Percentiles rank a stretch among this genome's conserved stretches.
Evolutionary conservation across 495 filamentous ascomycete genomes (phyloP).

Genomic region (Polyplosphaeria fusca): DNA sequence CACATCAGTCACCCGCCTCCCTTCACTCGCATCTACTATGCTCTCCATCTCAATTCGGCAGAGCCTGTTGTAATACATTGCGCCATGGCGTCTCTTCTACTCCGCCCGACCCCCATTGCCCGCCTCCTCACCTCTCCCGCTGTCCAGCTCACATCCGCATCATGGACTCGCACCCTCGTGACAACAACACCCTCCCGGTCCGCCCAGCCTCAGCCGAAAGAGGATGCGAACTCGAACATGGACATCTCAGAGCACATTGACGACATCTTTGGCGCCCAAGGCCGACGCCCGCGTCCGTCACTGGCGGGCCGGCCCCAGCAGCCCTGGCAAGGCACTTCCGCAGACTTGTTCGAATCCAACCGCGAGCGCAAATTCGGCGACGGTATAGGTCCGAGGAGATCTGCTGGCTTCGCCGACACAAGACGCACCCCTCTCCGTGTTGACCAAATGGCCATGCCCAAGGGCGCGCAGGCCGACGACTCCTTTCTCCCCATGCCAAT

Average conservation of each 20-base stretch:
- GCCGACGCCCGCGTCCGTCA: not conserved
- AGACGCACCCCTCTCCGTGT: conserved; percentile 6
- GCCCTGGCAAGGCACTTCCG: no score
- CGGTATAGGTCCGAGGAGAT: no score
- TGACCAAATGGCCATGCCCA: conserved; percentile 15
- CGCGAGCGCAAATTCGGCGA: no score
- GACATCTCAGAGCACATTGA: not conserved
- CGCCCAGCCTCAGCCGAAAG: conserved; percentile 1
- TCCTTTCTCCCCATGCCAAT: not conserved
- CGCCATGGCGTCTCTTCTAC: no score
- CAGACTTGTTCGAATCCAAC: no score
- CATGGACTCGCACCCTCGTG: not conserved
- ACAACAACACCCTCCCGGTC: not conserved
- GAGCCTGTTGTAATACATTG: no score
- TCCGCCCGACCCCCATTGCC: conserved; percentile 1
- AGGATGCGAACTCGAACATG: not conserved
- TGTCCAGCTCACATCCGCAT: not conserved
- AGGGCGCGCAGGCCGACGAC: not conserved
- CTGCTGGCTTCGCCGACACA: not conserved
- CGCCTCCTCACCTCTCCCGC: not conserved
- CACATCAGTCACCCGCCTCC: no score
- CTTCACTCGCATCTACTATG: no score
- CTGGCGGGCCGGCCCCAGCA: no score
- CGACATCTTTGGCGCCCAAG: conserved; percentile 4
- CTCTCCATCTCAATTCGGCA: no score